These are phyloP conservation scores for Chloranthus sessilifolius DNA, from an alignment of 164 flowering plant species.

Conservation along the genomic window DNA sequence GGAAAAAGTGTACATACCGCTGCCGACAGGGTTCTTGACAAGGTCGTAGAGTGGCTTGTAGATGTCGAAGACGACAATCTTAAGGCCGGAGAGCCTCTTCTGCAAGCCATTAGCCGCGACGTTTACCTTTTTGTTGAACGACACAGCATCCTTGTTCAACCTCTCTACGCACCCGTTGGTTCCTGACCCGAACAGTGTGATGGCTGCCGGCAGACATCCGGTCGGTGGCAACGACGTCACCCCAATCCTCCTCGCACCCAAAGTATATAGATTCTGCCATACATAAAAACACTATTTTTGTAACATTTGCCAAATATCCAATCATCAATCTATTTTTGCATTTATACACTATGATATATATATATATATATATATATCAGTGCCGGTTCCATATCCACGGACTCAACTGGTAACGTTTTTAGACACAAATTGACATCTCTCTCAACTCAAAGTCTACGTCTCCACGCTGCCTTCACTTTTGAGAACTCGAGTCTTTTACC, in stretches of 20 bases:
- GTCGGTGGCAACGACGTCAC: conserved; percentile 71
- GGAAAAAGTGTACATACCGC: conserved; percentile 46
- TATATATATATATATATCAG: too few species aligned
- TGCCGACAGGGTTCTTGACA: conserved; percentile 52
- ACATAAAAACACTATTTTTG: too few species aligned
- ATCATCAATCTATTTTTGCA: too few species aligned
- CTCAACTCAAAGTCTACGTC: too few species aligned
- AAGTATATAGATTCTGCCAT: conserved; percentile 52
- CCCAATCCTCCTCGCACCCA: conserved; percentile 78
- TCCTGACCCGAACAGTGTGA: conserved; percentile 61
- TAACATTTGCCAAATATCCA: too few species aligned
- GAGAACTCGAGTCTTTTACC: too few species aligned
- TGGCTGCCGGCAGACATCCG: conserved; percentile 88
- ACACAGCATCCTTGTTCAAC: conserved; percentile 55
- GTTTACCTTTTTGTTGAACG: conserved; percentile 68
- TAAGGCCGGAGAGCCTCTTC: conserved; percentile 40
- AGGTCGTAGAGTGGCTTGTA: conserved; percentile 70
- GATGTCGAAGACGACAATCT: conserved; percentile 71
- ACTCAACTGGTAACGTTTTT: too few species aligned
- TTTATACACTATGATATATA: too few species aligned
- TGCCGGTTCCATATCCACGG: too few species aligned
- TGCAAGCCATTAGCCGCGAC: conserved; percentile 39
- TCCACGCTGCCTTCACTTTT: too few species aligned
- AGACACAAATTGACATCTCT: too few species aligned
- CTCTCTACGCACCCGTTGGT: conserved; percentile 58